Base-by-base conservation (phyloP, 352 stramenopile genomes). In the Globisporangium nodosum region DNA sequence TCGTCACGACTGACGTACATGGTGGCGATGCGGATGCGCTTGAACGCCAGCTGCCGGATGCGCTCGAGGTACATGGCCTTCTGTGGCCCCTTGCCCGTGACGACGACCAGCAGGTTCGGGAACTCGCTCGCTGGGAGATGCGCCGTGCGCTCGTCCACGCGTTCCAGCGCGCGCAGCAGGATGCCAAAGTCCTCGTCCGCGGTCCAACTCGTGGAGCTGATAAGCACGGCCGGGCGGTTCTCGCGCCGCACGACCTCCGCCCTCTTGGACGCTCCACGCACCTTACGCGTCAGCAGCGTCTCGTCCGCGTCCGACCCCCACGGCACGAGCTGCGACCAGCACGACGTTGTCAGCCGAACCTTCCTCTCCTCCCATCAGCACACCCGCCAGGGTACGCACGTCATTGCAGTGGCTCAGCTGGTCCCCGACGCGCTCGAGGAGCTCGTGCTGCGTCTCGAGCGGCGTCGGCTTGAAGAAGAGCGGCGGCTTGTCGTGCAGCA, bases 111-210 rank as follows among this genome's bases (percentile, higher is more conserved):
- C 42, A 98, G 49, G 40, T 92, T 92, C 15, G 85, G 85, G 53
- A 92, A 90, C 49, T 79, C 75, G 5, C 56, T 54, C 3, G 63
- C 16, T 5, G 71, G 43, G 2, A 88, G 58, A 8, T 60, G 49
- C 3, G 67, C 69, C 1, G 81, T 91, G 35, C 69, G 71, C 1
- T 66, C 64, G 56, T 97, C 86, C 9, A 96, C 61, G 59, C 74
- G 65, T 31, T 88, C 63, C 5, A 99, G 74, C 6, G 98, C 97
- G 49, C 90, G 68, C 8, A 99, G 71, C 6, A 99, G 69, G 54
- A 99, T 91, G 18, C 84, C 85, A 88, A 99, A 99, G 68, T 99
- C 97, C 75, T 99, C 98, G 64, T 99, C 98, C 3, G 95, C 83
- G 7, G 98, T 99, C 97, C 97, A 99, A 53, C 88, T 98, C 4